Base-by-base conservation (phyloP, 768 basidiomycete genomes). In the Leccinum boreale region DNA sequence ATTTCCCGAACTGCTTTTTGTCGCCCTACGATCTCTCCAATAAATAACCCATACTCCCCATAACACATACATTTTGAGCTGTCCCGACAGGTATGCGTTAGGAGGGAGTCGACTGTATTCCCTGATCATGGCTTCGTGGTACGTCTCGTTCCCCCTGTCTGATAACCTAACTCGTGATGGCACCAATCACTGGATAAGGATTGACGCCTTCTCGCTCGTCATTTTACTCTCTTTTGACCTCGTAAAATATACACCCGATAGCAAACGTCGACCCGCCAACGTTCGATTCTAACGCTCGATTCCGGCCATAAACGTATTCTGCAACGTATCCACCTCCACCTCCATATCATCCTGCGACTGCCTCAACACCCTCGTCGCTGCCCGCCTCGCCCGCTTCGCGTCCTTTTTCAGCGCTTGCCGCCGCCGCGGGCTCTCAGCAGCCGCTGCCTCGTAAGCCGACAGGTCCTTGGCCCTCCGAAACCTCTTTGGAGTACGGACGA, bases 391-490 rank as follows among this genome's bases (percentile, higher is more conserved):
- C 61, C 77, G 75, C 75, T 89, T 90, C 50, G 82, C 80, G 48
- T 85, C 86, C 66, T 74, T 80, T 74, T 89, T 90, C 63, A 89
- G 62, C 62, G 77, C 73, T 64, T 76, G 79, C 58, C 87, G 73
- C 56, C 77, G 83, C 59, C 90, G 62, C 14, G 88, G 86, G 21
- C 59, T 62, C 58, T 68, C 66, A 15, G 78, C 79, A 4, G 80
- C 78, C 1, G 71, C 77, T 8, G 77, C 76, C 56, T 88, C 79
- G 60, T 85, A 84, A 6, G 74, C 71, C 12, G 80, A 81, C 12
- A 84, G 63, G 44, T 83, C 81, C 64, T 81, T 84, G 31, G 78
- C 76, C 64, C 75, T 82, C 14, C 86, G 79, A 53, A 82, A 78
- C 10, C 86, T 83, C 66, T 88, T 89, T 1, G 86, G 84, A 59